Base-by-base conservation (phyloP, 805 yeast species). In the Metschnikowia picachoensis region DNA sequence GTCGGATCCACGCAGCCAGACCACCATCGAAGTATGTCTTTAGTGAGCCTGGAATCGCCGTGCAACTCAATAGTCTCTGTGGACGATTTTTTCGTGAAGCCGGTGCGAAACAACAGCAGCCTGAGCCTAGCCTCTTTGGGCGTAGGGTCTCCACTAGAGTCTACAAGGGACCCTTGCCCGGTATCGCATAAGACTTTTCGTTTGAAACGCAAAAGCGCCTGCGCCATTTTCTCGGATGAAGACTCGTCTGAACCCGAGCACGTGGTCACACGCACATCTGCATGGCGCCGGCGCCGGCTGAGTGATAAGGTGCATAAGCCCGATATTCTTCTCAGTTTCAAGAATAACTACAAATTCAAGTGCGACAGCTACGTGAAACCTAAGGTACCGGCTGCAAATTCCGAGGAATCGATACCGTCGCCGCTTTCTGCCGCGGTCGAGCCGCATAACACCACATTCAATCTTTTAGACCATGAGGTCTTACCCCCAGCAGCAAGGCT, bases 31-130 rank as follows among this genome's bases (percentile, higher is more conserved):
- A 64, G 71, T 50, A 60, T 68, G 62, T 65, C 72, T 12, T 61
- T 69, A 11, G 65, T 63, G 15, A 64, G 70, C 52, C 47, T 69
- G 40, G 75, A 66, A 38, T 62, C 67, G 52, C 73, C 74, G 3
- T 58, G 74, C 35, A 71, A 71, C 50, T 66, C 72, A 27, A 70
- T 71, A 13, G 69, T 67, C 5, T 66, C 72, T 10, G 58, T 66
- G 1, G 76, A 71, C 43, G 76, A 71, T 43, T 51, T 47, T 32
- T 48, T 57, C 38, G 39, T 55, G 15, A 54, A 63, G 29, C 61
- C 61, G 27, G 60, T 69, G 2, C 51, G 75, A 40, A 69, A 68
- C 48, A 65, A 66, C 50, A 66, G 72, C 47, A 52, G 55, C 39
- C 53, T 64, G 15, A 56, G 62, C 40, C 47, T 62, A 35, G 52